Evolutionary conservation across 345 rosid genomes (phyloP), one percentile per base, ranked within the genome.

Genomic region (Abelmoschus esculentus): DNA sequence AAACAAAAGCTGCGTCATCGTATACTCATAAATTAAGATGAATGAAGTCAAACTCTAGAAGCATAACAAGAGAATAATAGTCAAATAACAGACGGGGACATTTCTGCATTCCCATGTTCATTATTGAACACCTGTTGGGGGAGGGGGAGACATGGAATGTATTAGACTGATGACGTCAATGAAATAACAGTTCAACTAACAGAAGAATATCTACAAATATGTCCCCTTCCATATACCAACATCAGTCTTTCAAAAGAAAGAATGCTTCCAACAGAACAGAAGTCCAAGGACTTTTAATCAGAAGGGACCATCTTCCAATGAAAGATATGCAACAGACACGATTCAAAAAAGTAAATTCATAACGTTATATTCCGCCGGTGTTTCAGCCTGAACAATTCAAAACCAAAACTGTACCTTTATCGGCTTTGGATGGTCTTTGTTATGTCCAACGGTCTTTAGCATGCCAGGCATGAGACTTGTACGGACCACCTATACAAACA

Each of bases 361-460:
- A 65, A n/a, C 2, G 28, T 22, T 60, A 19, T 19, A 70, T 32
- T 49, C 38, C 22, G 56, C 14, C 47, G 42, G 59, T 19, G 15
- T 66, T 66, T 46, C 36, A 7, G 3, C 38, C 22, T 66, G 56
- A 71, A 42, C 52, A 11, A 44, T 46, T 15, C 5, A 2, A 67
- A 66, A 29, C 50, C 26, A 66, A 52, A 68, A 70, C 3, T 9
- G 31, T 77, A 95, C 99, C 96, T 91, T 90, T 52, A 91, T 90
- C 62, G 99, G 97, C 80, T 95, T 91, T 36, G 96, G 93, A 72
- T 89, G 91, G 80, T 95, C 90, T 79, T 91, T 91, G 84, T 90
- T 95, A 77, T 86, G 89, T 71, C 88, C 96, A 72, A 85, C 73
- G 32, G 91, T 82, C 80, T 95, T 95, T 84, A 95, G 76, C 67